Evolutionary conservation across 805 yeast genomes (phyloP).

Genomic region (Starmerella stellata): DNA sequence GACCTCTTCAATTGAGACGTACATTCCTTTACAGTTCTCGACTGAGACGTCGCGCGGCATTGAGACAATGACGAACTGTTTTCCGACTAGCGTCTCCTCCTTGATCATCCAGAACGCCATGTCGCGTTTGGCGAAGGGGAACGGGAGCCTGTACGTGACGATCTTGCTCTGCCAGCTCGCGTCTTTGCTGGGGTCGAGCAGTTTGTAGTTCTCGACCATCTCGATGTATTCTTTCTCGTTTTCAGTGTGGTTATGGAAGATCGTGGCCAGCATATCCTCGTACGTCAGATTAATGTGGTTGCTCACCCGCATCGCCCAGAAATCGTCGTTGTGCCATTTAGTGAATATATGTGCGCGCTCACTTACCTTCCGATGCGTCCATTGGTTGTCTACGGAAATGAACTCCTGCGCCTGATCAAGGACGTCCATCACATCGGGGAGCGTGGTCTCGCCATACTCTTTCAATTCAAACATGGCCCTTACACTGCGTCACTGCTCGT

Average conservation of each 20-base stretch:
- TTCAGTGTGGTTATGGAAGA: conserved; percentile 25
- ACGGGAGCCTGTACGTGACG: conserved; percentile 23
- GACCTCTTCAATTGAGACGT: conserved; percentile 25
- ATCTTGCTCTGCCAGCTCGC: conserved; percentile 17
- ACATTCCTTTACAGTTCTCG: conserved; percentile 19
- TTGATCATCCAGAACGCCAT: conserved; percentile 24
- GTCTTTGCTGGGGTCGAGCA: conserved; percentile 12
- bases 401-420: conserved; percentile 7
- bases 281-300: conserved; percentile 20
- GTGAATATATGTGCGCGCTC: conserved; percentile 16
- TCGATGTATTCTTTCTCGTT: conserved; percentile 26
- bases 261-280: conserved; percentile 18
- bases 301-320: conserved; percentile 26
- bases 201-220: conserved; percentile 18
- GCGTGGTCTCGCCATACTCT: conserved; percentile 12
- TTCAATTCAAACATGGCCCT: conserved; percentile 13
- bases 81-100: conserved; percentile 18
- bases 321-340: conserved; percentile 17
- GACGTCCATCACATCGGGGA: conserved; percentile 15
- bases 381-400: conserved; percentile 8
- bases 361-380: conserved; percentile 16
- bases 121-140: conserved; percentile 22
- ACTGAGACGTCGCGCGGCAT: conserved; percentile 19
- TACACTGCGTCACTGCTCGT: too few relatives aligned
- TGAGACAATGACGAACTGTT: conserved; percentile 24